A percentile compares a stretch with the other conserved stretches of the same genome.
Conservation (phyloP, 352 stramenopile genomes). For the Pythium angustatum region DNA sequence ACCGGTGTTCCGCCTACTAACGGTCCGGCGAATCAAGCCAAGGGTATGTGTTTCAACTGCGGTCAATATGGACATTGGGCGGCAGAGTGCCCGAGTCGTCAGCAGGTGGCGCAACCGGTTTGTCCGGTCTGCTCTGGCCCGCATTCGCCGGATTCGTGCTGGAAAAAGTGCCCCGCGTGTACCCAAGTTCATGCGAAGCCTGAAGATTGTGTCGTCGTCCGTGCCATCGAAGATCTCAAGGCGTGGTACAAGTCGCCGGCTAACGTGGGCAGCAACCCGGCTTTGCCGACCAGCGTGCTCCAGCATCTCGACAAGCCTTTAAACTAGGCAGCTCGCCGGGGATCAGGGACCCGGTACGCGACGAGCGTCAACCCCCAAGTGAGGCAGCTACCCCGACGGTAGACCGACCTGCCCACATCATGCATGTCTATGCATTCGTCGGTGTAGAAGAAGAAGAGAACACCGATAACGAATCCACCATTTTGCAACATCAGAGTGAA, state of each 20-base stretch:
- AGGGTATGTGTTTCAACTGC: neutral
- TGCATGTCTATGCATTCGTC: no score
- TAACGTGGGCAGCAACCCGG: neutral
- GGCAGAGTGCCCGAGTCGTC: neutral
- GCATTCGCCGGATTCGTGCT: constrained; percentile 5
- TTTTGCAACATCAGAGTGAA: constrained; percentile 12
- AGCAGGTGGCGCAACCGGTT: no score
- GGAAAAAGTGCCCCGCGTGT: constrained; percentile 21
- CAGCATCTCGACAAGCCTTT: constrained; percentile 4
- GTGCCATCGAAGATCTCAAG: constrained; percentile 11
- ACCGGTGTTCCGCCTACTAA: no score
- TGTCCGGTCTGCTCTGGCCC: neutral
- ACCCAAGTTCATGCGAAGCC: constrained; percentile 2
- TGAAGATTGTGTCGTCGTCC: constrained; percentile 3
- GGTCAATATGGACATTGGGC: neutral
- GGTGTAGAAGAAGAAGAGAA: neutral
- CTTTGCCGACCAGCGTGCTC: constrained; percentile 4
- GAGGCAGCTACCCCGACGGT: neutral
- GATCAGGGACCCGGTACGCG: neutral
- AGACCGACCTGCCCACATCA: neutral
- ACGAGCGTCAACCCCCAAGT: neutral
- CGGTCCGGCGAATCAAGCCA: neutral
- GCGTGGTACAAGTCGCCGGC: constrained; percentile 4
- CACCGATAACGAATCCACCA: constrained; percentile 7
- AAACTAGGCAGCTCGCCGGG: neutral